Evolutionary conservation across 495 filamentous ascomycete genomes (phyloP), one percentile per base, ranked within the genome.

Genomic region (Poronia punctata): DNA sequence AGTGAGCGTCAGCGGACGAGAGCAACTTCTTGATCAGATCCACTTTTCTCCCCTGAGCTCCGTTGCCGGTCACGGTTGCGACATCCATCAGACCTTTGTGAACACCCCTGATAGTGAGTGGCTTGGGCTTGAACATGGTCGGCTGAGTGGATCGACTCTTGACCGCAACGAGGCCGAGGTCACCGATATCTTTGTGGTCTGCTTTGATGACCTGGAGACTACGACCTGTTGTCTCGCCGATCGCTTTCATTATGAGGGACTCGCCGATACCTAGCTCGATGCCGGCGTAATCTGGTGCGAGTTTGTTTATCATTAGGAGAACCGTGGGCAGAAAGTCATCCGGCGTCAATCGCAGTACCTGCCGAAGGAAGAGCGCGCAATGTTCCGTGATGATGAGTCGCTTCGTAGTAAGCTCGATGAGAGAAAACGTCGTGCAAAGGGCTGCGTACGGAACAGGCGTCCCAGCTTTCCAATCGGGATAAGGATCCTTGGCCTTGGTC

Each of bases 201-300:
- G 79, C 73, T 58, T 95, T 96, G 61, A 97, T 94, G 37, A 92
- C 78, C 7, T 76, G 64, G 27, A 96, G 61, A 55, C 82, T 92
- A 38, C 93, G 82, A 5, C 92, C 92, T 2, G 92, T 97, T 35
- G 79, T 82, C 66, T 98, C 89, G 10, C 88, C 88, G 54, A 98
- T 95, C 11, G 92, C 85, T 53, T 96, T 98, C 88, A 98, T 96
- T 52, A 98, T 94, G 30, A 98, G 59, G 10, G 88, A 95, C 66
- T 98, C 92, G 29, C 92, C 92, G 55, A 98, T 97, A 20, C 92
- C 92, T 12, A 98, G 70, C 62, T 98, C 92, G 41, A 98, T 84
- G 14, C 92, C 92, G 17, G 89, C 82, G 54, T 95, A 98, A 56
- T 98, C 92, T 1, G 92, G 89, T 9, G 92, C 92, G 23, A 98